Evolutionary conservation across 164 flowering plant species (phyloP).

Genomic region (Vitis rupestris): DNA sequence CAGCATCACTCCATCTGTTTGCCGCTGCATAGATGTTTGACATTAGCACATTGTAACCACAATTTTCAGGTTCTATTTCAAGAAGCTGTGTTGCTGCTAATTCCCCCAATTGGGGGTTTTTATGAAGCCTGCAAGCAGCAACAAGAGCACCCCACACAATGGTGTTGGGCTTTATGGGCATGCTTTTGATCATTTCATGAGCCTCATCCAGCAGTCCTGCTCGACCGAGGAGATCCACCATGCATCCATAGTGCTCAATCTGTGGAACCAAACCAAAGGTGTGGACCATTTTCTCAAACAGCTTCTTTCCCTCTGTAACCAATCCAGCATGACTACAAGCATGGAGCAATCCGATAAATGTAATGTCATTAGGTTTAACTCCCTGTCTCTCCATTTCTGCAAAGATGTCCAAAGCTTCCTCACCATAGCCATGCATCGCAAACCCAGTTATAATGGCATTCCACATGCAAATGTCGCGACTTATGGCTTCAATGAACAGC

Average conservation of each 20-base stretch:
- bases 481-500: slow-evolving; percentile 30
- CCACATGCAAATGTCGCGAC: slow-evolving; percentile 52
- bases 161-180: slow-evolving; percentile 49
- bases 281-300: slow-evolving; percentile 37
- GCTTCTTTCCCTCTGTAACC: slow-evolving; percentile 43
- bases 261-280: slow-evolving; percentile 36
- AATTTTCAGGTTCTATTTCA: slow-evolving; percentile 41
- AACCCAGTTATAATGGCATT: slow-evolving; percentile 57
- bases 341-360: slow-evolving; percentile 44
- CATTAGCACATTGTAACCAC: slow-evolving; percentile 45
- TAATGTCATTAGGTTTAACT: slow-evolving; percentile 49
- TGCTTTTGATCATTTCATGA: slow-evolving; percentile 33
- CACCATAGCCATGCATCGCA: slow-evolving; percentile 59
- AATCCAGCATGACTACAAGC: slow-evolving; percentile 69
- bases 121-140: slow-evolving; percentile 54
- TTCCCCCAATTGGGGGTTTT: slow-evolving; percentile 39
- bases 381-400: slow-evolving; percentile 31
- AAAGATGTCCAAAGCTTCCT: slow-evolving; percentile 48
- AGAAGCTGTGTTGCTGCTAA: slow-evolving; percentile 39
- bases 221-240: slow-evolving; percentile 66
- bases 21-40: slow-evolving; percentile 56
- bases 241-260: slow-evolving; percentile 65
- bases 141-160: slow-evolving; percentile 54
- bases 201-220: slow-evolving; percentile 57
- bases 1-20: slow-evolving; percentile 54